Percentiles rank a stretch among this genome's conserved stretches.
These are phyloP conservation scores for Cornus kousa DNA, from an alignment of 148 eudicot species.

Conservation along the genomic window DNA sequence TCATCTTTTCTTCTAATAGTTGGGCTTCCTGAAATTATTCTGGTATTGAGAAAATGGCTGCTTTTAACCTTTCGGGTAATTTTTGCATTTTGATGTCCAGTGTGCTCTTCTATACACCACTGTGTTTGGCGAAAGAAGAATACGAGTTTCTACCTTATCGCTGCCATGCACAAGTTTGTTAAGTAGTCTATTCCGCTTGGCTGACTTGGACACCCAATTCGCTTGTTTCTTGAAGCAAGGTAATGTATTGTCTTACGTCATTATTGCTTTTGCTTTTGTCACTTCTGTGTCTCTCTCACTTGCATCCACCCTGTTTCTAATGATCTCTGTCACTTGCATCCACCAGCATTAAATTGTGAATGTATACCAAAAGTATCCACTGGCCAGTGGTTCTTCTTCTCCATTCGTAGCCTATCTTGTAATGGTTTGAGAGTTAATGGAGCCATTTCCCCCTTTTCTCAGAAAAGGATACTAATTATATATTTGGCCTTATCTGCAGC, in stretches of 20 bases:
- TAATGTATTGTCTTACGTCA: constrained; percentile 16
- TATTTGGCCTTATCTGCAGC: constrained; percentile 41
- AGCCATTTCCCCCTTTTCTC: not conserved
- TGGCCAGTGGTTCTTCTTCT: not conserved
- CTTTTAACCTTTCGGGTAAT: not conserved
- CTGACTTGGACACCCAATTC: constrained; percentile 93
- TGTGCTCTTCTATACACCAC: constrained; percentile 98
- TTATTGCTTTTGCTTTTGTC: constrained; percentile 3
- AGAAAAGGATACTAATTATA: constrained; percentile 19
- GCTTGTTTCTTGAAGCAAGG: constrained; percentile 93
- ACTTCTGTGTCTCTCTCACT: not conserved
- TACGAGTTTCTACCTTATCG: constrained; percentile 83
- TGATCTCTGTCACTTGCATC: not conserved
- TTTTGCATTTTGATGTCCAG: constrained; percentile 32
- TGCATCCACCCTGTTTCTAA: not conserved
- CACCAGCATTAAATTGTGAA: not conserved
- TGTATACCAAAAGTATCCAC: not conserved
- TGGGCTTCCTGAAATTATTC: not conserved
- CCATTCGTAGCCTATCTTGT: not conserved
- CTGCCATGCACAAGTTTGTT: constrained; percentile 85
- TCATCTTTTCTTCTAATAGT: too few species aligned
- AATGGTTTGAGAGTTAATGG: not conserved
- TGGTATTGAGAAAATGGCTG: constrained; percentile 1
- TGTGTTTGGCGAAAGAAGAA: constrained; percentile 92
- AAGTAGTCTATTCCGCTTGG: constrained; percentile 85